phyloP scores from a whole-genome alignment of 495 filamentous ascomycete genomes.

The Venustampulla echinocandica region DNA sequence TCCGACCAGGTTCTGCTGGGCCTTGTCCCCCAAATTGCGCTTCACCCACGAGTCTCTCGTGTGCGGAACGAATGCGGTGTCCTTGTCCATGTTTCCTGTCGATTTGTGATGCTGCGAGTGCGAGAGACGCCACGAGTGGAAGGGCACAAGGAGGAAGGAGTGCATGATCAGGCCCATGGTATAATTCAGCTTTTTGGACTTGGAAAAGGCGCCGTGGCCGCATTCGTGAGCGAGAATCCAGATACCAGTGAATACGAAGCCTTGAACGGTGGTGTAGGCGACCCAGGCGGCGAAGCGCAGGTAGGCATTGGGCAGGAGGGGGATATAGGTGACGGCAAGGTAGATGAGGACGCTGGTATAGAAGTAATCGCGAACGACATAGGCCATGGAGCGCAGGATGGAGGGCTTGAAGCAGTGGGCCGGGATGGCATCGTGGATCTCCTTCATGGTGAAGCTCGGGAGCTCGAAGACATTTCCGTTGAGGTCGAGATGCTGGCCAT shows the following conservation, averaged over 20 bases:
- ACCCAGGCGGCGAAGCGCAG: slow-evolving; percentile 44
- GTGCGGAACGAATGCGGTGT: slow-evolving; percentile 50
- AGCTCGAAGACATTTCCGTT: slow-evolving; percentile 49
- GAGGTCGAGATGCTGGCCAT: slow-evolving; percentile 31
- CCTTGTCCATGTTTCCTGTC: slow-evolving; percentile 50
- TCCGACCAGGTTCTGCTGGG: slow-evolving; percentile 27
- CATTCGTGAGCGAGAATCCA: slow-evolving; percentile 72
- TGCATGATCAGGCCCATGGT: slow-evolving; percentile 59
- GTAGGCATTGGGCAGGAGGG: slow-evolving; percentile 36
- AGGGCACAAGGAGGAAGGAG: slow-evolving; percentile 58
- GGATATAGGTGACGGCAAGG: slow-evolving; percentile 43
- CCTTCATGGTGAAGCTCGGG: slow-evolving; percentile 54
- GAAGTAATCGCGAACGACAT: slow-evolving; percentile 51
- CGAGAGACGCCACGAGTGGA: slow-evolving; percentile 70
- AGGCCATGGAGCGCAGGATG: slow-evolving; percentile 42
- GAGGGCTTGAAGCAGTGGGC: slow-evolving; percentile 60
- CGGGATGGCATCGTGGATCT: slow-evolving; percentile 61
- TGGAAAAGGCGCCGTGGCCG: slow-evolving; percentile 64
- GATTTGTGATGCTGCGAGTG: slow-evolving; percentile 65
- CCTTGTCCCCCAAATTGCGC: slow-evolving; percentile 28
- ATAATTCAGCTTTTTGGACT: slow-evolving; percentile 51
- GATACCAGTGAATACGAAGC: slow-evolving; percentile 56
- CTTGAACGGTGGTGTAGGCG: slow-evolving; percentile 54
- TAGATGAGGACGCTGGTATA: slow-evolving; percentile 46
- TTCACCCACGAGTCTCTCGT: slow-evolving; percentile 29